Base-by-base conservation (phyloP, 2,329 filamentous ascomycete genomes). In the Neofusicoccum umdonicola region DNA sequence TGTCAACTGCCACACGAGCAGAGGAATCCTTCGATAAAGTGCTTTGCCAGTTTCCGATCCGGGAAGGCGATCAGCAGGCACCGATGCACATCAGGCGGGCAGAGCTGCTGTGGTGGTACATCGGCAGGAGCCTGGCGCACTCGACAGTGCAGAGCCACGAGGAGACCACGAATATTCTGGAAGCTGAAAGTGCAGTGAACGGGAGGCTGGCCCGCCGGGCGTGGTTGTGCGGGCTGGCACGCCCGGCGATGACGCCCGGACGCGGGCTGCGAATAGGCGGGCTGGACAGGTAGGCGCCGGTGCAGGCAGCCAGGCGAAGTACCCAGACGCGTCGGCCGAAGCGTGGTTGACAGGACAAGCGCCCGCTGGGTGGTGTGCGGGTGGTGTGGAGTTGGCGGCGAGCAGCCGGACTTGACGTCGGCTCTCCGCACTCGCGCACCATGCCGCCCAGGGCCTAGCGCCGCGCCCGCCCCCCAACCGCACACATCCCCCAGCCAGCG, bases 371-470 rank as follows among this genome's bases (percentile, higher is more conserved):
- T 19, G 12, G 39, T 13, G 22, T 13, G 12, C 37, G 37, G 52
- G 34, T 19, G 39, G 17, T 13, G 37, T 17, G 39, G 27, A 9
- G 51, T 39, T 19, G 51, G 8, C 34, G 35, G 31, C 48, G 31
- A 15, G 27, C 22, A 34, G 17, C 34, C 34, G 8, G 34, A n/a
- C 12, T 35, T 34, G 22, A 13, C 39, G 39, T 54, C 61, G 61
- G 61, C 61, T 63, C 61, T 54, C 61, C 61, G 17, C 61, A 63
- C 4, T 19, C 4, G 4, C 27, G 6, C 47, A 39, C 61, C 35
- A 54, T 39, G 1, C 61, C 37, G 5, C 9, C 1, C n/a, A 2
- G 3, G 61, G 47, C 6, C 35, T 63, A 35, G 61, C 37, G 61
- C 39, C 7, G 12, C 7, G 13, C 35, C 19, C 12, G 47, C 12